These are phyloP conservation scores for Pistacia atlantica DNA, from an alignment of 345 rosid species.

Conservation along the genomic window DNA sequence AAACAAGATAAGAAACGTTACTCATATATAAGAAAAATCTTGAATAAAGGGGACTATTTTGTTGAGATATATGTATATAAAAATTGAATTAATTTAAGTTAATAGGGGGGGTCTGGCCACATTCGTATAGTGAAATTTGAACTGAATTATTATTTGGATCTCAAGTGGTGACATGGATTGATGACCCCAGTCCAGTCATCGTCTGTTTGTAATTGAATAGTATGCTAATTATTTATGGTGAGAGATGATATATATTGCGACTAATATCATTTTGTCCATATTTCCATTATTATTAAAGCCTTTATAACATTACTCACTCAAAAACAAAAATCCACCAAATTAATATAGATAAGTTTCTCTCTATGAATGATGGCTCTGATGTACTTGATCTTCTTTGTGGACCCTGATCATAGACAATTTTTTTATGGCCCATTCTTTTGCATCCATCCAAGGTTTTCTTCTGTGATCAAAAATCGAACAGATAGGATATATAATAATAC, in stretches of 20 bases:
- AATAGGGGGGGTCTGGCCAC: neutral
- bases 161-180: neutral
- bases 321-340: slow-evolving; percentile 26
- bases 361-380: slow-evolving; percentile 10
- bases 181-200: slow-evolving; percentile 38
- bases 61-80: too few species aligned
- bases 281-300: slow-evolving; percentile 33
- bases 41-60: slow-evolving; percentile 4
- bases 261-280: slow-evolving; percentile 37
- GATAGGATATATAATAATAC: neutral
- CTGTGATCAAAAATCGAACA: slow-evolving; percentile 14
- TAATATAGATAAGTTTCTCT: slow-evolving; percentile 22
- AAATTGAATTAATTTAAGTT: too few species aligned
- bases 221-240: slow-evolving; percentile 26
- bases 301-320: slow-evolving; percentile 9
- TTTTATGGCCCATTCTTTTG: neutral
- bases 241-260: slow-evolving; percentile 21
- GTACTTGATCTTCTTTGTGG: slow-evolving; percentile 19
- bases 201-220: slow-evolving; percentile 1
- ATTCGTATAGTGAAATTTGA: slow-evolving; percentile 2
- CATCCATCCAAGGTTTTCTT: slow-evolving; percentile 22
- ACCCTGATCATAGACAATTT: slow-evolving; percentile 8
- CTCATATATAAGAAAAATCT: too few species aligned
- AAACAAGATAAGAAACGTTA: too few species aligned
- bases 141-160: slow-evolving; percentile 29